Evolutionary conservation across 176 grass and related monocot genomes (phyloP), one percentile per base, ranked within the genome.

Genomic region (Lolium multiflorum): DNA sequence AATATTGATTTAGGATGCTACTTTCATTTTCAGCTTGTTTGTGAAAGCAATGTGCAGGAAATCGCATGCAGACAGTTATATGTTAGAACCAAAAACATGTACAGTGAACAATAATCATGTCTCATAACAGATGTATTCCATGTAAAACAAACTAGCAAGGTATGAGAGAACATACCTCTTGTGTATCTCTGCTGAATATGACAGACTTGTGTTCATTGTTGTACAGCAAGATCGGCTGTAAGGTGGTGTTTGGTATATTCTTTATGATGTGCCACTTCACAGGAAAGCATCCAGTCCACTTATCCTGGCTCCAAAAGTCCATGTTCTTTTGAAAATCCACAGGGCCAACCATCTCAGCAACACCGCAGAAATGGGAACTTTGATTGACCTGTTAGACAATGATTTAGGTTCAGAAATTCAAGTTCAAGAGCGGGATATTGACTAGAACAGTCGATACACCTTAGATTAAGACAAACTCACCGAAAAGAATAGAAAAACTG

Each of bases 231-330:
- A 98, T 84, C 18, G 82, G 86, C 51, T 80, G 76, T 22, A 95
- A 83, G 44, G 21, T 87, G 31, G 31, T 35, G 51, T 98, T 93
- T n/a, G 68, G 70, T 18, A 95, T 61, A 65, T 98, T 89, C 86
- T 98, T 98, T 83, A 98, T 90, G 50, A 98, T 95, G 80, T 95
- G 93, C 95, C 93, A 98, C 69, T 78, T 98, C 38, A 98, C 89
- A 76, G 87, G 89, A 84, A 98, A 98, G 80, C 91, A 89, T 26
- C 93, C 95, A 71, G 78, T 63, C 93, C 95, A 98, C 76, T 67
- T 95, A 72, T 92, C 83, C 71, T 76, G 74, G 63, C 87, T 79
- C 93, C 95, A 98, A 81, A 98, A 88, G 67, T 93, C 93, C 93
- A 98, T 91, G 77, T 88, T 39, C 38, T 91, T 95, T 28, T 86